phyloP scores from a whole-genome alignment of 257 asterid species.

The Solanum medicagineum region DNA sequence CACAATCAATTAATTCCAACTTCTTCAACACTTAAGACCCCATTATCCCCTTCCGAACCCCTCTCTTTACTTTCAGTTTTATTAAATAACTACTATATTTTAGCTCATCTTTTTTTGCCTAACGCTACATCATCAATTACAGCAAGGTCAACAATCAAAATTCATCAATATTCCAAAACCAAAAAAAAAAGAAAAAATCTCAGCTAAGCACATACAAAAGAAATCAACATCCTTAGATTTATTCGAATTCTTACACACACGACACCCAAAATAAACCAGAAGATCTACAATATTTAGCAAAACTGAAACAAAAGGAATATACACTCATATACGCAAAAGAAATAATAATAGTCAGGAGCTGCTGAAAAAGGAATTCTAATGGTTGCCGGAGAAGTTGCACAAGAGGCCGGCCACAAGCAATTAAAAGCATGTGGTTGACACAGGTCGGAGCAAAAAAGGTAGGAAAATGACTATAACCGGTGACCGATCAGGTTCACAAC shows the following conservation, averaged over 20 bases:
- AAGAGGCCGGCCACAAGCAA: background rate
- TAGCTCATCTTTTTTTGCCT: too few species aligned
- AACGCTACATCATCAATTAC: background rate
- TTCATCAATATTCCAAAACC: background rate
- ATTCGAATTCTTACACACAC: background rate
- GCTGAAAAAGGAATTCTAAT: background rate
- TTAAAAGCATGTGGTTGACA: conserved; percentile 9
- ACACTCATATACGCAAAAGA: background rate
- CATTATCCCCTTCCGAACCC: background rate
- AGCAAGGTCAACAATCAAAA: background rate
- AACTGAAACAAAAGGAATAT: background rate
- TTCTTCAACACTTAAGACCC: background rate
- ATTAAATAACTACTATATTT: background rate
- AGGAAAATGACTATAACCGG: background rate
- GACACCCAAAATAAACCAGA: background rate
- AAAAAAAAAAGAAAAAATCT: too few species aligned
- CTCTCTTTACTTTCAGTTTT: background rate
- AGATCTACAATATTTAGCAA: background rate
- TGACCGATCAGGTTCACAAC: background rate
- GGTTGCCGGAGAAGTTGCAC: background rate
- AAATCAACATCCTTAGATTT: background rate
- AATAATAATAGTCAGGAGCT: background rate
- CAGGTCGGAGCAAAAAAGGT: background rate
- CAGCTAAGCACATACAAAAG: background rate
- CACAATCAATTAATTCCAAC: background rate